Conservation (phyloP, 257 asterid genomes). For the Solanum tarapatanum region DNA sequence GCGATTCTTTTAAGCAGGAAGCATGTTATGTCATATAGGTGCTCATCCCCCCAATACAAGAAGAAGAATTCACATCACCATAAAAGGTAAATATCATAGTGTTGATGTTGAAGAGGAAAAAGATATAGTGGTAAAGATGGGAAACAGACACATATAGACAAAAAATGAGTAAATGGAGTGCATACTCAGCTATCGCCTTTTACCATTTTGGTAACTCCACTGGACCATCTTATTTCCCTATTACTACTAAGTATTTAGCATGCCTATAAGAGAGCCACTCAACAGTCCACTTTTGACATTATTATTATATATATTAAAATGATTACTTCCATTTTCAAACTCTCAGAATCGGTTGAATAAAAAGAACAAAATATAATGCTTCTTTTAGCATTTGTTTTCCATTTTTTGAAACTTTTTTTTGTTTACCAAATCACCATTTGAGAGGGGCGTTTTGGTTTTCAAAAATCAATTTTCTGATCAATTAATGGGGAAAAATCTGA, state of each 20-base stretch:
- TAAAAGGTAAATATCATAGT: too few species aligned
- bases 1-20: too few species aligned
- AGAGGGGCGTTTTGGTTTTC: not conserved
- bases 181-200: not conserved
- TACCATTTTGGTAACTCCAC: not conserved
- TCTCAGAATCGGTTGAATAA: not conserved
- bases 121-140: not conserved
- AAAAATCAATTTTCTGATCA: too few species aligned
- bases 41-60: too few species aligned
- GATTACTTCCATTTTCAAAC: not conserved
- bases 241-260: not conserved
- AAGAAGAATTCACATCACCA: too few species aligned
- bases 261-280: not conserved
- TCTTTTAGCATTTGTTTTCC: not conserved
- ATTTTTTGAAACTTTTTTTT: too few species aligned
- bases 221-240: not conserved
- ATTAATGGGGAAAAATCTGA: not conserved
- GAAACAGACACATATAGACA: not conserved
- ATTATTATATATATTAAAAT: not conserved
- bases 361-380: not conserved
- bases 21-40: too few species aligned
- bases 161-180: not conserved
- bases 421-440: not conserved
- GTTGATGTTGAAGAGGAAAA: not conserved
- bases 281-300: not conserved